Base-by-base conservation (phyloP, 495 filamentous ascomycete species). In the Tuber brumale region DNA sequence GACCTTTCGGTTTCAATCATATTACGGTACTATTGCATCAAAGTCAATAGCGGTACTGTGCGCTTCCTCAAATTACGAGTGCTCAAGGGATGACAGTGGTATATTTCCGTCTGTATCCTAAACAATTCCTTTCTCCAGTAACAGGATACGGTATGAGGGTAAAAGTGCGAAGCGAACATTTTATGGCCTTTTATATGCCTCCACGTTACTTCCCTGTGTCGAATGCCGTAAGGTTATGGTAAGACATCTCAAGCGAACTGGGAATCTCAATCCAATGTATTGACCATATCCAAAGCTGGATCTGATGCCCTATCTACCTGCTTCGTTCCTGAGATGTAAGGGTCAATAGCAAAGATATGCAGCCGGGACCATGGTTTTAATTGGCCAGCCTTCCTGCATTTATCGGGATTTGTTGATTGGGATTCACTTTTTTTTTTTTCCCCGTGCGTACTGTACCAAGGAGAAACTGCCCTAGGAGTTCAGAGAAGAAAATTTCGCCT, bases 131-230 rank as follows among this genome's bases (percentile, higher is more conserved):
- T 31, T 66, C 57, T 66, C 57, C 4, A 66, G 31, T 18, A 31
- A n/a, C 31, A 12, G 16, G 9, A 3, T 16, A 31, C 27, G n/a
- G 27, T 35, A 1, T 35, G 1, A 66, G 57, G 57, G 31, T 31
- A 31, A 66, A 4, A 35, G 57, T 66, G 57, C 6, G 57, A 66
- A 18, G 57, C 57, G 27, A 19, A 35, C 57, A 35, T 35, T 66
- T 66, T 27, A 66, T 19, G 4, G 57, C 57, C 57, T 18, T 66
- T 66, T 35, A 35, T 35, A 35, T 19, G 1, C 4, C 57, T 35
- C 57, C 57, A 66, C 57, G 27, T 66, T 27, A 66, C n/a, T 61
- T 61, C n/a, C n/a, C n/a, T n/a, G n/a, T n/a, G n/a, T 61, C 31
- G 27, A 35, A 66, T 66, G 27, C 3, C 57, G 57, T 18, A 35